Evolutionary conservation across 2,329 filamentous ascomycete species (phyloP).

Genomic region (Tolypocladium inflatum): DNA sequence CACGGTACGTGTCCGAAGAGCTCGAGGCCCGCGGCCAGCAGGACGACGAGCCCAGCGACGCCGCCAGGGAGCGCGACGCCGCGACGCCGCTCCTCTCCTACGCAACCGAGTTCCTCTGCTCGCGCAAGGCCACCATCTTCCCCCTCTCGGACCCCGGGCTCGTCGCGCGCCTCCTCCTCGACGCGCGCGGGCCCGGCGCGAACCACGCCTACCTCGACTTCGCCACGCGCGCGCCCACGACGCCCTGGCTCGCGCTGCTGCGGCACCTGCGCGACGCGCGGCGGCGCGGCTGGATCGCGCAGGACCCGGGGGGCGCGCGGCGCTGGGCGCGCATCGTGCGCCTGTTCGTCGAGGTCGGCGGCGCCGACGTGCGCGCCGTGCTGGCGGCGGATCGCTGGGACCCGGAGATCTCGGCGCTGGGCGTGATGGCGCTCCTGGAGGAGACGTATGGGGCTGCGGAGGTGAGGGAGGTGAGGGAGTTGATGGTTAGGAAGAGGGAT

Average conservation of each 20-base stretch:
- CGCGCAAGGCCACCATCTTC: conserved; percentile 22
- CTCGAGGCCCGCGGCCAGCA: conserved; percentile 3
- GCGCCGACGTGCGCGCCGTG: conserved; percentile 15
- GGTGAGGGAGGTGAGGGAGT: conserved; percentile 5
- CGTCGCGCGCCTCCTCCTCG: conserved; percentile 13
- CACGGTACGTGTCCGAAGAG: conserved; percentile 15
- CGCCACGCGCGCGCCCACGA: background rate
- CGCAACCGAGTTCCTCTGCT: conserved; percentile 23
- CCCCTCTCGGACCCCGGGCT: conserved; percentile 19
- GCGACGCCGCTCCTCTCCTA: conserved; percentile 20
- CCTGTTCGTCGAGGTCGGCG: conserved; percentile 14
- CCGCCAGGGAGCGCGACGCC: background rate
- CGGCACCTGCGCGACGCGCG: background rate
- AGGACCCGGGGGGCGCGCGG: conserved; percentile 12
- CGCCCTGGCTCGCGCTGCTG: background rate
- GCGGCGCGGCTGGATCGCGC: background rate
- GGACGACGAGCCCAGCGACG: background rate
- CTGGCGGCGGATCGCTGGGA: conserved; percentile 19
- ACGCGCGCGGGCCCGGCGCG: conserved; percentile 6
- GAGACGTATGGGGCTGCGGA: conserved; percentile 13
- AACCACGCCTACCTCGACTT: conserved; percentile 2
- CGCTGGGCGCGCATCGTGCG: conserved; percentile 19
- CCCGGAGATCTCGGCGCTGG: conserved; percentile 15
- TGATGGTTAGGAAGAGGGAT: background rate
- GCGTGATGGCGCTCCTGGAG: conserved; percentile 17